Base-by-base conservation (phyloP, 2,329 filamentous ascomycete species). In the Ceratocystis lukuohia region DNA sequence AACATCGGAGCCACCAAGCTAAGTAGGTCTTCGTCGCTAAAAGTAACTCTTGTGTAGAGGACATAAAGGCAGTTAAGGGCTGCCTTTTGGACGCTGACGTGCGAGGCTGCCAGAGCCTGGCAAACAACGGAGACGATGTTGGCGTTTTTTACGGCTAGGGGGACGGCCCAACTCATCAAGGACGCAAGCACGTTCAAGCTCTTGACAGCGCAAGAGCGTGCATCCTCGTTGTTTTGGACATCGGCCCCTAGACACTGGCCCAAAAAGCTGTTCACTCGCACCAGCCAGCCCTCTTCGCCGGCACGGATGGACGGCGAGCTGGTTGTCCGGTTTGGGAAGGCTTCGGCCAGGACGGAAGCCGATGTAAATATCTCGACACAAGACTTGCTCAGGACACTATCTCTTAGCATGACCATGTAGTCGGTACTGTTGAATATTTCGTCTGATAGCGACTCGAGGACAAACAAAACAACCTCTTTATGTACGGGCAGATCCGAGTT, bases 321-420 rank as follows among this genome's bases (percentile, higher is more conserved):
- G 48, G 82, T 74, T 69, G 90, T 86, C 70, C 91, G 82, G 71
- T 87, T 86, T 10, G 89, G 87, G 71, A 91, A 90, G 28, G 88
- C 81, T 69, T 95, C 88, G 69, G 84, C 77, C 66, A 96, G 84
- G 22, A 96, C 86, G 1, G 80, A 77, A 28, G 84, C 80, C 1
- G 94, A 91, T 0, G 92, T 96, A 74, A 96, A 95, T 69, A 97
- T 91, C 74, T 97, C 94, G 69, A 97, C 89, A 72, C 94, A 88
- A 10, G 90, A 89, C 74, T 91, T 89, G 73, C 91, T 96, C 69
- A 99, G 82, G 66, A 89, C 84, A 64, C 87, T 88, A 73, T 93
- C 89, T 69, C 93, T 85, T 71, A 96, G 78, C 17, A 88, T 88
- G 15, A 93, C 91, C 3, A 91, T 86, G 1, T 89, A 83, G 75